Conservation (phyloP, 2,329 filamentous ascomycete species). For the Colletotrichum tamarilloi region DNA sequence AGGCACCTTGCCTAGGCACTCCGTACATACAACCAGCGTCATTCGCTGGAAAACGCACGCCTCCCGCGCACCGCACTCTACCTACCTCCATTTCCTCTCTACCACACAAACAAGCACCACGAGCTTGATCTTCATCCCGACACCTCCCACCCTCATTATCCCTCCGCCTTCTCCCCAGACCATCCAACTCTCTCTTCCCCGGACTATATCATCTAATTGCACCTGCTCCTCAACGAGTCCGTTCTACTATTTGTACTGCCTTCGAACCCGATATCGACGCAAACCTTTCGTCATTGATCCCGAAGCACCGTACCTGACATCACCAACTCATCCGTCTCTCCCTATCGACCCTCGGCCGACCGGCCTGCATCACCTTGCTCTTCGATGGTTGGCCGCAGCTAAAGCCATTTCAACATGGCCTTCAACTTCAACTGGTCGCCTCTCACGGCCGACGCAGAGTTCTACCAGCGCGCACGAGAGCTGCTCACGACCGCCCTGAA, state of each 20-base stretch:
- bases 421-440: conserved; percentile 99
- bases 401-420: conserved; percentile 79
- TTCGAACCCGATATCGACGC: not conserved
- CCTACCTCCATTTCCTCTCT: not conserved
- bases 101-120: conserved; percentile 22
- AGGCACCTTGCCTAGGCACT: not conserved
- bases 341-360: conserved; percentile 8
- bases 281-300: conserved; percentile 6
- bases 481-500: conserved; percentile 95
- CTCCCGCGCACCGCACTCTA: not conserved
- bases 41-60: conserved; percentile 30
- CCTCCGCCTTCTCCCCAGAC: conserved; percentile 15
- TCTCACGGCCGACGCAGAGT: conserved; percentile 91
- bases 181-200: conserved; percentile 13
- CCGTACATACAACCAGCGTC: conserved; percentile 30
- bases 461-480: conserved; percentile 90
- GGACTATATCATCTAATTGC: conserved; percentile 20
- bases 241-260: not conserved
- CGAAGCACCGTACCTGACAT: not conserved
- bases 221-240: conserved; percentile 28
- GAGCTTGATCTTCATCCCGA: conserved; percentile 10
- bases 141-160: conserved; percentile 11
- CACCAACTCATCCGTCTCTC: conserved; percentile 8
- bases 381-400: conserved; percentile 39
- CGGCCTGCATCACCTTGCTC: conserved; percentile 27